Conservation (phyloP, 352 stramenopile genomes). For the Hyphochytrium catenoides region DNA sequence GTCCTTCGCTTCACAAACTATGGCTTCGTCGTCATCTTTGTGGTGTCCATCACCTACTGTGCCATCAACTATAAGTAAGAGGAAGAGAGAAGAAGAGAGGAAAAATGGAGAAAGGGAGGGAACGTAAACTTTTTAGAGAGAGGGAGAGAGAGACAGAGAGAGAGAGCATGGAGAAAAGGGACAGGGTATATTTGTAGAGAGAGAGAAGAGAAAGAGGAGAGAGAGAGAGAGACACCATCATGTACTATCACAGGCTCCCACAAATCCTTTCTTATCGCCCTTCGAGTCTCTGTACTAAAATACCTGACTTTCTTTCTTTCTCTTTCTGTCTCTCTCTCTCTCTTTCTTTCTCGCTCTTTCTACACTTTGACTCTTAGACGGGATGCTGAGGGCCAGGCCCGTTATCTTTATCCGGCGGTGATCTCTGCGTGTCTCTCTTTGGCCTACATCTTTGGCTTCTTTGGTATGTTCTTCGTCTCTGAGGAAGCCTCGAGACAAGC, state of each 20-base stretch:
- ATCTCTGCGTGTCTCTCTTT: conserved; percentile 3
- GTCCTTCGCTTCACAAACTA: conserved; percentile 6
- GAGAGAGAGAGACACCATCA: too few relatives aligned
- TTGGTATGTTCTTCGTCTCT: conserved; percentile 4
- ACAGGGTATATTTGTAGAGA: too few relatives aligned
- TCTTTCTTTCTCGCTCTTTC: conserved; percentile 1
- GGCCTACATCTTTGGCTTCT: conserved; percentile 8
- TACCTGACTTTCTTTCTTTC: too few relatives aligned
- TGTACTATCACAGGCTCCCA: too few relatives aligned
- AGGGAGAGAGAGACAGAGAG: too few relatives aligned
- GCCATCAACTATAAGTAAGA: conserved; percentile 5
- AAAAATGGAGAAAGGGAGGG: too few relatives aligned
- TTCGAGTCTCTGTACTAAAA: too few relatives aligned
- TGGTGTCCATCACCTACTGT: conserved; percentile 4
- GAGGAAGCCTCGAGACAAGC: conserved; percentile 3
- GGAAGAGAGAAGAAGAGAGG: not conserved
- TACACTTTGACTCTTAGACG: conserved; percentile 1
- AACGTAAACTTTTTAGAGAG: not conserved
- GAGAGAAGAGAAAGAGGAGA: too few relatives aligned
- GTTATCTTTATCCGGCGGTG: conserved; percentile 3
- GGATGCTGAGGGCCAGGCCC: not conserved
- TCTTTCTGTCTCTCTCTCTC: too few relatives aligned
- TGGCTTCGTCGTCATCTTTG: conserved; percentile 4
- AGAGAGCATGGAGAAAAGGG: too few relatives aligned
- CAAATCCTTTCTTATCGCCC: too few relatives aligned